phyloP scores from a whole-genome alignment of 371 early-diverging fungal species.

The Mortierella polycephala region DNA sequence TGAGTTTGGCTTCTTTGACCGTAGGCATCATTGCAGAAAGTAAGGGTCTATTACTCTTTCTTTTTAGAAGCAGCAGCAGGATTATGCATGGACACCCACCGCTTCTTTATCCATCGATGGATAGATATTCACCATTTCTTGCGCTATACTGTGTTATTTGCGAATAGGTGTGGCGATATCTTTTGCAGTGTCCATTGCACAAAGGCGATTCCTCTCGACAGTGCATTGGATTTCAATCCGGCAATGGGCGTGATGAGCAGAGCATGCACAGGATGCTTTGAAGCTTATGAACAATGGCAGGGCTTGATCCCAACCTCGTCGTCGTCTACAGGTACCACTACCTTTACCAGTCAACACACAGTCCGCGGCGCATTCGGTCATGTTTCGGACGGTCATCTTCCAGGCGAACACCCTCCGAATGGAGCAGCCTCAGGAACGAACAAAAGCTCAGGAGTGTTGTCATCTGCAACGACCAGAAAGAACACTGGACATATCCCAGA shows the following conservation, averaged over 20 bases:
- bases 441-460: slow-evolving; percentile 5
- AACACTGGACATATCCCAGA: slow-evolving; percentile 32
- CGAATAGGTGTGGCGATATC: slow-evolving; percentile 49
- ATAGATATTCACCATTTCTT: neutral
- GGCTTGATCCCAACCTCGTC: slow-evolving; percentile 17
- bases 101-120: neutral
- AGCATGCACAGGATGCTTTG: slow-evolving; percentile 46
- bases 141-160: neutral
- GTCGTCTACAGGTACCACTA: neutral
- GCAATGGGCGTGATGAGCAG: slow-evolving; percentile 40
- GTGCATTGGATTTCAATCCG: slow-evolving; percentile 49
- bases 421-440: neutral
- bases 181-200: slow-evolving; percentile 54
- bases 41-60: slow-evolving; percentile 6
- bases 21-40: slow-evolving; percentile 51
- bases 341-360: slow-evolving; percentile 6
- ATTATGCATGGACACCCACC: neutral
- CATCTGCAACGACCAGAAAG: slow-evolving; percentile 5
- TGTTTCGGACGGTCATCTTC: slow-evolving; percentile 21
- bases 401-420: slow-evolving; percentile 11
- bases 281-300: slow-evolving; percentile 48
- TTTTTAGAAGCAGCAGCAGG: neutral
- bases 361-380: slow-evolving; percentile 20
- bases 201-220: slow-evolving; percentile 44
- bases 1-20: slow-evolving; percentile 51